A percentile compares a stretch with the other conserved stretches of the same genome.
phyloP scores from a whole-genome alignment of 257 asterid genomes.

The Petunia axillaris region DNA sequence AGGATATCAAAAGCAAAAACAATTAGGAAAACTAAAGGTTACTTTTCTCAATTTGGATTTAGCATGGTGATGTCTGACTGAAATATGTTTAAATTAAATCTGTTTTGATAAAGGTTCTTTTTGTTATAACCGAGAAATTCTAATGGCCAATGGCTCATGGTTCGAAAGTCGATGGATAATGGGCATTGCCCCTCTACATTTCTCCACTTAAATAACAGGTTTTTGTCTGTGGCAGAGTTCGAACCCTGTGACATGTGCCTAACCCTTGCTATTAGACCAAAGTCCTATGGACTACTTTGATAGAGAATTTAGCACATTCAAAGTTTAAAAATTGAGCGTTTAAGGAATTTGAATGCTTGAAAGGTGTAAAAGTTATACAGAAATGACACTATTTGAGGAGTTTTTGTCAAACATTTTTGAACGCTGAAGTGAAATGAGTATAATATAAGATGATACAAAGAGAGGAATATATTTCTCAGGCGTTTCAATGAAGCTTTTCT shows the following conservation, averaged over 20 bases:
- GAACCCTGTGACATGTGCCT: no score
- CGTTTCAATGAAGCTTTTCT: background rate
- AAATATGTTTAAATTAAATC: background rate
- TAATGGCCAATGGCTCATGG: no score
- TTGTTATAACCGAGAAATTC: no score
- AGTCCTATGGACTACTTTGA: background rate
- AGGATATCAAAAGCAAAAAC: background rate
- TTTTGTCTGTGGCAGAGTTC: no score
- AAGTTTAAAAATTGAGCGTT: background rate
- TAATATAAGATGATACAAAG: background rate
- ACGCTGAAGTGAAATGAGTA: background rate
- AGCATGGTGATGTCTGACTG: background rate
- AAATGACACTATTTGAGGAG: background rate
- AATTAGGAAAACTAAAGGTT: background rate
- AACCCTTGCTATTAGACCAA: no score
- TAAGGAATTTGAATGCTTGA: background rate
- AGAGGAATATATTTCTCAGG: no score
- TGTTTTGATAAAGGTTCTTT: no score
- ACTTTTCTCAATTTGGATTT: background rate
- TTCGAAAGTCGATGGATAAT: no score
- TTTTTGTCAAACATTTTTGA: slow-evolving; percentile 7
- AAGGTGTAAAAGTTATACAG: background rate
- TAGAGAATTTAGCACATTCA: background rate
- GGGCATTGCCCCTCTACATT: no score
- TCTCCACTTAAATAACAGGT: no score